These are phyloP conservation scores for Blastomyces percursus DNA, from an alignment of 2,329 filamentous ascomycete species.

Conservation along the genomic window DNA sequence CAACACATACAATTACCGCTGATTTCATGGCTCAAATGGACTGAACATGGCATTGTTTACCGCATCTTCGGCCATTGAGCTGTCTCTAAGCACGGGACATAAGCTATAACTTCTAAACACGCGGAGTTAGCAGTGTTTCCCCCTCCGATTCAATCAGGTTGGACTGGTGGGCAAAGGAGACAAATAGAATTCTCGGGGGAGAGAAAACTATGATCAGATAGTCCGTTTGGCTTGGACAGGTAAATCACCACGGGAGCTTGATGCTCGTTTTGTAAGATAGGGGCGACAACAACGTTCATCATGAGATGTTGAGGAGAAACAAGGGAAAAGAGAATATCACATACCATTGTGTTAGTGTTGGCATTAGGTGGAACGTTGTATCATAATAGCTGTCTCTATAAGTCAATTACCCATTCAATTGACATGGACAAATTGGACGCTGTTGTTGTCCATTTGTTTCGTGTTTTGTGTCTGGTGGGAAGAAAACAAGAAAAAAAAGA, in stretches of 20 bases:
- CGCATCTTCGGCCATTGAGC: background rate
- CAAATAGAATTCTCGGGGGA: background rate
- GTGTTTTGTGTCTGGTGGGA: background rate
- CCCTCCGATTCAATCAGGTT: constrained; percentile 5
- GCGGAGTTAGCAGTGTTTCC: background rate
- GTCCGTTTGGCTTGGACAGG: constrained; percentile 54
- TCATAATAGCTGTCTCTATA: background rate
- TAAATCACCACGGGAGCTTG: constrained; percentile 43
- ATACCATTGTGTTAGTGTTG: constrained; percentile 1
- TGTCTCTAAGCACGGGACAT: background rate
- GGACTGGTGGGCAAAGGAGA: background rate
- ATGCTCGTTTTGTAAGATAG: constrained; percentile 40
- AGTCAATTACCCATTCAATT: background rate
- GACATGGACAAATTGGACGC: background rate
- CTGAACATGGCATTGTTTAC: background rate
- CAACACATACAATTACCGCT: background rate
- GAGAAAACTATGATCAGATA: constrained; percentile 35
- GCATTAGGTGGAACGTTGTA: background rate
- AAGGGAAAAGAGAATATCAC: constrained; percentile 9
- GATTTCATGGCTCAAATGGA: background rate
- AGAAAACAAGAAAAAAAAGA: background rate
- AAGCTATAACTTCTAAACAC: background rate
- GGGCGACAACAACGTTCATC: constrained; percentile 54
- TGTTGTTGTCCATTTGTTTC: background rate
- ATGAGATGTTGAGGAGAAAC: constrained; percentile 24